Percentiles rank a stretch among this genome's conserved stretches.
These are phyloP conservation scores for Trichoderma reesei DNA, from an alignment of 495 filamentous ascomycete genomes.

Conservation along the genomic window DNA sequence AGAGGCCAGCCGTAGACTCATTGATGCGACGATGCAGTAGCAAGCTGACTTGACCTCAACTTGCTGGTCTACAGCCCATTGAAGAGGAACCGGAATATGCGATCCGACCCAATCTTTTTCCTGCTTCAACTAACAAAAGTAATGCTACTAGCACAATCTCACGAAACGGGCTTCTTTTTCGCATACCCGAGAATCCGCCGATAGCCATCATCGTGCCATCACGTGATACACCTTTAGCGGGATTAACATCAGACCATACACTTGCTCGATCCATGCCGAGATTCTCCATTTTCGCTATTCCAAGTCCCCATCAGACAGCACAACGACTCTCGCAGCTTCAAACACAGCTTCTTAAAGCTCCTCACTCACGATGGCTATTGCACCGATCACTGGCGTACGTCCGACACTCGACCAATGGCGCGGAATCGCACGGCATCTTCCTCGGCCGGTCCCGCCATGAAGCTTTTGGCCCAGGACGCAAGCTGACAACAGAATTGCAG, in stretches of 20 bases:
- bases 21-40: slow-evolving; percentile 11
- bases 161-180: background rate
- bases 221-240: slow-evolving; percentile 4
- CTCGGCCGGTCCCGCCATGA: background rate
- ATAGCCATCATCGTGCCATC: background rate
- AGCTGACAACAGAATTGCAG: slow-evolving; percentile 17
- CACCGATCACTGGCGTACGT: slow-evolving; percentile 35
- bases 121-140: background rate
- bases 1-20: slow-evolving; percentile 23
- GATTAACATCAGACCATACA: slow-evolving; percentile 9
- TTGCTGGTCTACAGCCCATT: background rate
- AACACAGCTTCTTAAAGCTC: slow-evolving; percentile 7
- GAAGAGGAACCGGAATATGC: background rate
- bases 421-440: background rate
- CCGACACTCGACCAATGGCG: background rate
- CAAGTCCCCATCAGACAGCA: slow-evolving; percentile 21
- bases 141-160: background rate
- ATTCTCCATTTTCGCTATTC: slow-evolving; percentile 5
- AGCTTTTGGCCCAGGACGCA: background rate
- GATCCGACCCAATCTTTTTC: background rate
- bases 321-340: slow-evolving; percentile 4
- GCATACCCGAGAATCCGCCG: slow-evolving; percentile 4
- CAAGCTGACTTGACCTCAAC: background rate
- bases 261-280: background rate
- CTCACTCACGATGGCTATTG: slow-evolving; percentile 31